Evolutionary conservation across 352 stramenopile species (phyloP), one percentile per base, ranked within the genome.

Genomic region (Pythium myriotylum): DNA sequence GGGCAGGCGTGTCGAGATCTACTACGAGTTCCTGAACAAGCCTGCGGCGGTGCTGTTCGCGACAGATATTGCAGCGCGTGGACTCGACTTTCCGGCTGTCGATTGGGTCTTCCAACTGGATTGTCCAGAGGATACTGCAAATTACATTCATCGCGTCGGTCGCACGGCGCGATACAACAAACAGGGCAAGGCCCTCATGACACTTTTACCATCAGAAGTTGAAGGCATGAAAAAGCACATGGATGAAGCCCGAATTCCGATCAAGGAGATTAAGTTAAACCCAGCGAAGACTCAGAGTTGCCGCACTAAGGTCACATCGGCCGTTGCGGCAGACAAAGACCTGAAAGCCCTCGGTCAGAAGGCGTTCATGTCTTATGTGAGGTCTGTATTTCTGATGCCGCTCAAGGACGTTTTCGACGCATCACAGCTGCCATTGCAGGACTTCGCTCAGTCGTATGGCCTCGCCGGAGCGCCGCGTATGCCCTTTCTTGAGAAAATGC

Each of bases 101-200:
- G 97, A 99, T 81, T 99, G 97, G 97, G 97, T 99, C n/a, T 57
- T 97, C 49, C 88, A 98, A 74, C 86, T 98, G 5, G 98, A 99
- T 76, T 97, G 94, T 27, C 97, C 97, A 0, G 97, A 99, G 78
- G 97, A 99, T 76, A 80, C 88, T 0, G 88, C 89, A 23, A 98
- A 97, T 74, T 99, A 99, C 76, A 99, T 99, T 74, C 98, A 99
- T 63, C 84, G 97, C 58, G 96, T 98, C 14, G 97, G 97, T 39
- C 83, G 97, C 49, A 99, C 97, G 6, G 97, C 96, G 16, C 86
- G 97, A 22, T 99, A 98, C 76, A 94, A 94, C 72, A 94, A 90
- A 65, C 91, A 97, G 49, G 95, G 97, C 51, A 96, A 98, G 59
- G 87, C 91, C 7, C 65, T 99, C 40, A 68, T 99, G 65, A 86